Evolutionary conservation across 2,329 filamentous ascomycete species (phyloP), one percentile per base, ranked within the genome.

Genomic region (Nannizziopsis barbatae): DNA sequence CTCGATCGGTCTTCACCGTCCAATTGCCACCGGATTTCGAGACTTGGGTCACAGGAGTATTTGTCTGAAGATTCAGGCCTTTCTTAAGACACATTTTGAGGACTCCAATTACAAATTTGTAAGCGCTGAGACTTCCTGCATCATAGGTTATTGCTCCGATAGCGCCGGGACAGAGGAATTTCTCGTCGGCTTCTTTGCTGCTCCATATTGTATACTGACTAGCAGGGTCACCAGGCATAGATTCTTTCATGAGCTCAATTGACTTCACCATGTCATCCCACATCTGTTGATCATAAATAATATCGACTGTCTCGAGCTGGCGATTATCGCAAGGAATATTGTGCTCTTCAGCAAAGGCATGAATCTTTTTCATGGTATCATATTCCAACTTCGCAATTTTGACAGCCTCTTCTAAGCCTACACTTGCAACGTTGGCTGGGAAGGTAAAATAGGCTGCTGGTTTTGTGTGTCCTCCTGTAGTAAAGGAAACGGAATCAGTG

Each of bases 221-320:
- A 1, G 66, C 71, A 0, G 61, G 61, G 38, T 69, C 62, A 14
- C 72, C 65, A 2, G 59, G 59, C 0, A 70, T 69, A 57, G 77
- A 65, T 8, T 60, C 62, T 20, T 63, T 65, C 70, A 79, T 74
- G 3, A 68, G 61, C 3, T 61, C 56, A 12, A 77, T 67, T 2
- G 69, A 66, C 12, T 56, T 52, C 18, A 62, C 56, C 1, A 70
- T 69, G 1, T 56, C 48, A 3, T 60, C 57, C 64, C 71, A 73
- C 42, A 71, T 62, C 7, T 50, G 58, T 14, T 63, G 50, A 50
- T 79, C 74, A 57, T 79, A 80, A 30, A 80, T 65, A 2, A 80
- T 63, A 58, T 82, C 78, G 1, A 79, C 69, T 0, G 79, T 81
- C 18, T 71, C 65, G 54, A 75, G 73, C 8, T 69, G 58, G 33